These are phyloP conservation scores for Dothideomycetes sp. DNA, from an alignment of 2,329 filamentous ascomycete genomes.

Conservation along the genomic window DNA sequence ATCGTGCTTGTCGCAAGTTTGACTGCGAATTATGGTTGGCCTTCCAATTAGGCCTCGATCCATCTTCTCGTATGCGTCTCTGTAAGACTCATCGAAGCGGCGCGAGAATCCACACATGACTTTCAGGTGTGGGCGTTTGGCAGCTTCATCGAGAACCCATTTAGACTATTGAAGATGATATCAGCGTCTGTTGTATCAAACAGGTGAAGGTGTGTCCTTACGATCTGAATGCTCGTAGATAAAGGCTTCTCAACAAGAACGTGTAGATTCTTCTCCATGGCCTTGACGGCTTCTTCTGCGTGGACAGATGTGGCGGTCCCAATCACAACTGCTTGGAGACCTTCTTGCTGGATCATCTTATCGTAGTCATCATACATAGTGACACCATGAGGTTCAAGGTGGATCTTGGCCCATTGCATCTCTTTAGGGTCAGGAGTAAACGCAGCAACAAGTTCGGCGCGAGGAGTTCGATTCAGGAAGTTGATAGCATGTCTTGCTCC, in stretches of 20 bases:
- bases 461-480: slow-evolving; percentile 34
- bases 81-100: slow-evolving; percentile 34
- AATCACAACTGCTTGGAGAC: slow-evolving; percentile 32
- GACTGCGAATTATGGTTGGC: slow-evolving; percentile 30
- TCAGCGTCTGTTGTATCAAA: background rate
- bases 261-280: slow-evolving; percentile 24
- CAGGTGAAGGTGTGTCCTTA: background rate
- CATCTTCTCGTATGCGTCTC: slow-evolving; percentile 25
- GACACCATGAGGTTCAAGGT: slow-evolving; percentile 35
- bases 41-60: slow-evolving; percentile 25
- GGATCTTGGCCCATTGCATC: slow-evolving; percentile 32
- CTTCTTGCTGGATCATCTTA: slow-evolving; percentile 32
- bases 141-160: slow-evolving; percentile 23
- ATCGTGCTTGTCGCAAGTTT: slow-evolving; percentile 30
- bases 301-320: slow-evolving; percentile 24
- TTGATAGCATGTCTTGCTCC: slow-evolving; percentile 41
- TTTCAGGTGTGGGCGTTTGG: slow-evolving; percentile 25
- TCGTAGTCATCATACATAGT: slow-evolving; percentile 35
- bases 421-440: slow-evolving; percentile 36
- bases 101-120: slow-evolving; percentile 36
- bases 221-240: slow-evolving; percentile 15
- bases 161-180: slow-evolving; percentile 6
- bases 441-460: slow-evolving; percentile 39
- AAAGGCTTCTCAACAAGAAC: slow-evolving; percentile 31
- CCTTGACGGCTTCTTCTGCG: slow-evolving; percentile 21